These are phyloP conservation scores for Coprinellus aureogranulatus DNA, from an alignment of 768 basidiomycete species.

Conservation along the genomic window DNA sequence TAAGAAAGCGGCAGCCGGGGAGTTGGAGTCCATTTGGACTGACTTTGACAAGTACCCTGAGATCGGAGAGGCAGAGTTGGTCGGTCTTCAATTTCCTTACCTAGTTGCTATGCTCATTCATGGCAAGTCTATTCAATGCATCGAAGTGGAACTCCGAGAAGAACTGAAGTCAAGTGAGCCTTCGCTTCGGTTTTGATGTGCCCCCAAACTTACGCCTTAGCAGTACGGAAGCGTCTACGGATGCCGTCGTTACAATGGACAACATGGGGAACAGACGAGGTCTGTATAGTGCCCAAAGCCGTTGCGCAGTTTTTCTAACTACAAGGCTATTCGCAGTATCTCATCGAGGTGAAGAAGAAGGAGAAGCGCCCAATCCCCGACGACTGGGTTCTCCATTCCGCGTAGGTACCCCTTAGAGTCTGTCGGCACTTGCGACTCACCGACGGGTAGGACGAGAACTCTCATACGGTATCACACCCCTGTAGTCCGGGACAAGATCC, in stretches of 20 bases:
- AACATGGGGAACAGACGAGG: conserved; percentile 67
- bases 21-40: conserved; percentile 70
- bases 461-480: conserved; percentile 77
- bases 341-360: conserved; percentile 71
- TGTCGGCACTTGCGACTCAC: background rate
- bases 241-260: conserved; percentile 74
- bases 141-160: conserved; percentile 69
- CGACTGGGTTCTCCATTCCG: conserved; percentile 65
- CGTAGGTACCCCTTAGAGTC: conserved; percentile 34
- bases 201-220: background rate
- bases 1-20: conserved; percentile 61
- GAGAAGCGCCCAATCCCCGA: conserved; percentile 51
- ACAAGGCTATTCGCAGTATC: conserved; percentile 51
- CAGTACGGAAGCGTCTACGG: conserved; percentile 71
- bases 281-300: too few species aligned
- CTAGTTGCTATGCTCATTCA: conserved; percentile 1
- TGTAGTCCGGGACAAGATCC: conserved; percentile 53
- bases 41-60: conserved; percentile 44
- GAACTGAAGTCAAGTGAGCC: conserved; percentile 65
- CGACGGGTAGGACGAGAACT: conserved; percentile 58
- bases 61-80: conserved; percentile 60
- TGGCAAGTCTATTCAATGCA: conserved; percentile 46
- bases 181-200: background rate
- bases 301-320: too few species aligned
- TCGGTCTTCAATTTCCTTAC: conserved; percentile 30